Evolutionary conservation across 2,329 filamentous ascomycete genomes (phyloP).

Genomic region (Fusarium graminum): DNA sequence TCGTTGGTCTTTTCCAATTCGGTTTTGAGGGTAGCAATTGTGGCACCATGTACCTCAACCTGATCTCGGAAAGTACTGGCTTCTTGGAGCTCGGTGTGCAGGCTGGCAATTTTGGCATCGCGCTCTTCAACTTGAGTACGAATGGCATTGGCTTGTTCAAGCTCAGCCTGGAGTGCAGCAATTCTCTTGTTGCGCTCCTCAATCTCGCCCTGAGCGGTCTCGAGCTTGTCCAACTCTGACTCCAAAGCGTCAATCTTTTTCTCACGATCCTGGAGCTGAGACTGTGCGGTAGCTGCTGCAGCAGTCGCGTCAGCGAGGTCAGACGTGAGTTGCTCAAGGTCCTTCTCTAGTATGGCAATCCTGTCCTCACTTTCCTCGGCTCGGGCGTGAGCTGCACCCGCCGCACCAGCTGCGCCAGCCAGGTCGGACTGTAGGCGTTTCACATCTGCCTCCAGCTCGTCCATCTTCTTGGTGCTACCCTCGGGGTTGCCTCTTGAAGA

Average conservation of each 20-base stretch:
- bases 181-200: conserved; percentile 39
- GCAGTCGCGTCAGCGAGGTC: conserved; percentile 38
- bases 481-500: conserved; percentile 43
- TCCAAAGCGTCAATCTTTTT: conserved; percentile 40
- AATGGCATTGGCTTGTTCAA: conserved; percentile 47
- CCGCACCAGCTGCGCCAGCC: conserved; percentile 40
- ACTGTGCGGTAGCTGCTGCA: conserved; percentile 24
- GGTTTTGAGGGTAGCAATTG: conserved; percentile 41
- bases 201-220: conserved; percentile 35
- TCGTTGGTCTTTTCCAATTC: conserved; percentile 37
- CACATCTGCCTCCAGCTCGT: conserved; percentile 55
- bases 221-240: conserved; percentile 34
- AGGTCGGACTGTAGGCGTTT: conserved; percentile 52
- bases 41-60: conserved; percentile 39
- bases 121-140: conserved; percentile 32
- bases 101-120: conserved; percentile 31
- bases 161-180: conserved; percentile 49
- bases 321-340: conserved; percentile 35
- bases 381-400: conserved; percentile 46
- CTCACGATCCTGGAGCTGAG: conserved; percentile 44
- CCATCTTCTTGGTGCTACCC: conserved; percentile 55
- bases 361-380: conserved; percentile 55
- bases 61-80: conserved; percentile 26
- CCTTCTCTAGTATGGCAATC: conserved; percentile 57
- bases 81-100: conserved; percentile 39